phyloP scores from a whole-genome alignment of 1,284 basidiomycete species.

The Caloboletus firmus region DNA sequence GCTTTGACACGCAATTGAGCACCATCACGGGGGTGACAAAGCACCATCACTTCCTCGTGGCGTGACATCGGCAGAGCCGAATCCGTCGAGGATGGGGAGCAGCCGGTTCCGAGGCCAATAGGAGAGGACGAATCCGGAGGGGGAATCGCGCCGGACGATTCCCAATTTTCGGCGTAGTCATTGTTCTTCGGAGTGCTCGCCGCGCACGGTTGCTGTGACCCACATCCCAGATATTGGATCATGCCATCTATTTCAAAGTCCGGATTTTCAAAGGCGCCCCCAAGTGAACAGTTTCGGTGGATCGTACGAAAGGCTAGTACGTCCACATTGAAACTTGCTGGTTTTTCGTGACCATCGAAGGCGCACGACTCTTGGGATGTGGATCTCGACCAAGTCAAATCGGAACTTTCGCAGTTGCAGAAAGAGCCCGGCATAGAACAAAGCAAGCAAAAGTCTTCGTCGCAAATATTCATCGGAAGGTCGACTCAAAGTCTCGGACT shows the following conservation, averaged over 20 bases:
- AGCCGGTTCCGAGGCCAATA: not conserved
- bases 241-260: not conserved
- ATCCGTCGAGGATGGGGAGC: not conserved
- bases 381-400: conserved; percentile 14
- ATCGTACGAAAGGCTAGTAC: not conserved
- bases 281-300: not conserved
- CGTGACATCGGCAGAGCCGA: not conserved
- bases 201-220: not conserved
- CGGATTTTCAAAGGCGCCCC: not conserved
- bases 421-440: conserved; percentile 4
- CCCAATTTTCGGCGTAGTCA: not conserved
- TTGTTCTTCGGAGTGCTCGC: conserved; percentile 12
- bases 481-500: not conserved
- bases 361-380: conserved; percentile 1
- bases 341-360: not conserved
- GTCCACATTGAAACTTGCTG: not conserved
- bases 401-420: conserved; percentile 7
- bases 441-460: conserved; percentile 7
- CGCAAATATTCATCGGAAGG: conserved; percentile 8
- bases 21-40: not conserved
- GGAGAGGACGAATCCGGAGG: conserved; percentile 31
- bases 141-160: conserved; percentile 6
- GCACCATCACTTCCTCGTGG: not conserved
- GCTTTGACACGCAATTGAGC: conserved; percentile 4
- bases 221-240: not conserved